Base-by-base conservation (phyloP, 805 yeast species). In the Candida hungchunana region DNA sequence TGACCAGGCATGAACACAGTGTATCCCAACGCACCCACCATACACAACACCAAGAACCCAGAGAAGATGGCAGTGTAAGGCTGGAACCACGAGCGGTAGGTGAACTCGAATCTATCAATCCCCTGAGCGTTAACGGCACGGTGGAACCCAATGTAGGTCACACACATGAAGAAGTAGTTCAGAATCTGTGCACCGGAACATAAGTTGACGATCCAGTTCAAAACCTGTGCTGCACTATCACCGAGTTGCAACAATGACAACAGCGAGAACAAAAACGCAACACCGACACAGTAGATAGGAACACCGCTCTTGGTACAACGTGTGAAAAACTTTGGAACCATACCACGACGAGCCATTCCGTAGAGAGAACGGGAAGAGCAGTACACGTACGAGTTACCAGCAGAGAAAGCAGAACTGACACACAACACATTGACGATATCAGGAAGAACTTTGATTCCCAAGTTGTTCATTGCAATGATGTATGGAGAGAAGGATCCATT, bases 131-230 rank as follows among this genome's bases (percentile, higher is more conserved):
- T 53, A 48, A 75, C 66, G 3, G 82, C 87, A 31, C 73, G 63
- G 55, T 75, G 75, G 64, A 82, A 84, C 31, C 78, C 71, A 21
- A 81, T 43, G 50, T 77, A 83, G 16, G 82, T 73, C 39, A 69
- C 60, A 49, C 79, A 66, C 49, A 82, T 73, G 46, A 69, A 65
- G 37, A 68, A 63, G 62, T 73, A 80, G 55, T 75, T 79, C 50
- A 69, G 68, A 52, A 78, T 66, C 55, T 79, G 84, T 25, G 82
- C 78, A 34, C 77, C 77, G 6, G 89, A 79, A 32, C 78, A 77
- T 37, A 83, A 62, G 48, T 80, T 79, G 37, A 80, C 72, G 31
- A 83, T 69, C 88, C 90, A 83, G 50, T 63, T 68, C 42, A 83
- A 66, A 4, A 82, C 90, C 3, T 67, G 65, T n/a, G 75, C 71